A percentile compares a stretch with the other conserved stretches of the same genome.
Evolutionary conservation across 78 protist species (phyloP).

Genomic region (Emiliania huxleyi): DNA sequence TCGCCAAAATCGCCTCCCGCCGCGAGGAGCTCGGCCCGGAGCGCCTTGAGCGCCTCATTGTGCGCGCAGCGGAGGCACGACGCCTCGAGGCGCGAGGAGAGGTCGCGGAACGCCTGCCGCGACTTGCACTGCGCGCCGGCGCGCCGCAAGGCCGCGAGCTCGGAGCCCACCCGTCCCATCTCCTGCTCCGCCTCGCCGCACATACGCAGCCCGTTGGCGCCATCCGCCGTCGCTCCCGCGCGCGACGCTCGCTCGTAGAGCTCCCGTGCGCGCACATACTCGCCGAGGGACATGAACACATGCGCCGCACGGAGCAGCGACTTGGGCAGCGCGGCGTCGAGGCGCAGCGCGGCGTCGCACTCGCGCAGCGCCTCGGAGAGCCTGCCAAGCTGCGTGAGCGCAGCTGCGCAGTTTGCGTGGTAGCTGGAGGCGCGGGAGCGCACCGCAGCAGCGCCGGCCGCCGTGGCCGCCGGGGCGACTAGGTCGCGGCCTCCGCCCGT

Average conservation of each 20-base stretch:
- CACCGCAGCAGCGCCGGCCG: background rate
- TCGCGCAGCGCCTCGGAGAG: background rate
- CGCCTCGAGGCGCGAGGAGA: background rate
- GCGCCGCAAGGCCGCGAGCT: background rate
- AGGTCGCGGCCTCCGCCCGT: background rate
- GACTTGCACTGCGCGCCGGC: background rate
- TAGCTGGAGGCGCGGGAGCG: background rate
- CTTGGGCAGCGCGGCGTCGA: background rate
- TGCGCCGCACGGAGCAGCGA: constrained; percentile 10
- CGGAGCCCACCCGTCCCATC: background rate
- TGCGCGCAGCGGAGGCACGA: background rate
- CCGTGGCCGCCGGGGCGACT: no score
- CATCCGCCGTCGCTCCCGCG: background rate
- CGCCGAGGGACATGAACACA: background rate
- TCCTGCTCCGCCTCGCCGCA: background rate
- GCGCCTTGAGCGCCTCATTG: background rate
- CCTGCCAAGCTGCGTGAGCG: constrained; percentile 1
- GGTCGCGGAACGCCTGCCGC: background rate
- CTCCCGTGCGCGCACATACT: background rate
- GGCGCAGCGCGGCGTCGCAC: background rate
- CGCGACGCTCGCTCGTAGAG: background rate
- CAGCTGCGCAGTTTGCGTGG: background rate
- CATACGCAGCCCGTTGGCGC: background rate
- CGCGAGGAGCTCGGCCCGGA: background rate
- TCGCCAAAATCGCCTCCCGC: background rate